Conservation (phyloP, 2,329 filamentous ascomycete genomes). For the Byssothecium circinans region DNA sequence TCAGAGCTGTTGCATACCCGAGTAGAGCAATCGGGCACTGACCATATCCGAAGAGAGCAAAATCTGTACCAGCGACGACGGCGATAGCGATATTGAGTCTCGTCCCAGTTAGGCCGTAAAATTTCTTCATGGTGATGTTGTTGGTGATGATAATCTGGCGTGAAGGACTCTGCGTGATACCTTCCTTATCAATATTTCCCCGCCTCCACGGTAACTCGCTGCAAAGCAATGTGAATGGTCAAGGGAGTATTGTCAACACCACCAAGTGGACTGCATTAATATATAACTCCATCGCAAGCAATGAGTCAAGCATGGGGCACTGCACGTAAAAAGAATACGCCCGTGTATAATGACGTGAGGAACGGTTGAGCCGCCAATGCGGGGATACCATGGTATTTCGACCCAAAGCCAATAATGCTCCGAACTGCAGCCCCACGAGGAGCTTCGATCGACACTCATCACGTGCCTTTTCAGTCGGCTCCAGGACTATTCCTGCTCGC, state of each 20-base stretch:
- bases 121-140: conserved; percentile 42
- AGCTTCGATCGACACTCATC: neutral
- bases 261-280: neutral
- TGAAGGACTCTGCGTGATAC: too few relatives aligned
- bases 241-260: neutral
- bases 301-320: neutral
- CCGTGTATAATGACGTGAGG: conserved; percentile 10
- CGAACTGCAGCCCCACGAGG: conserved; percentile 8
- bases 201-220: neutral
- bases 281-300: neutral
- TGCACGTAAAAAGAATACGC: neutral
- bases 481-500: neutral
- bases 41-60: conserved; percentile 67
- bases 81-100: conserved; percentile 68
- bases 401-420: too few relatives aligned
- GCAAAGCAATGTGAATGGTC: neutral
- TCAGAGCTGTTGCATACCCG: conserved; percentile 8
- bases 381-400: conserved; percentile 1
- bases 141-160: too few relatives aligned
- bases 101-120: conserved; percentile 67
- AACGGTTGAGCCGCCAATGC: conserved; percentile 9
- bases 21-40: conserved; percentile 28
- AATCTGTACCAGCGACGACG: conserved; percentile 72
- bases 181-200: too few relatives aligned
- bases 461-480: neutral